Evolutionary conservation across 352 stramenopile genomes (phyloP), one percentile per base, ranked within the genome.

Genomic region (Chrysophaeum taylorii): DNA sequence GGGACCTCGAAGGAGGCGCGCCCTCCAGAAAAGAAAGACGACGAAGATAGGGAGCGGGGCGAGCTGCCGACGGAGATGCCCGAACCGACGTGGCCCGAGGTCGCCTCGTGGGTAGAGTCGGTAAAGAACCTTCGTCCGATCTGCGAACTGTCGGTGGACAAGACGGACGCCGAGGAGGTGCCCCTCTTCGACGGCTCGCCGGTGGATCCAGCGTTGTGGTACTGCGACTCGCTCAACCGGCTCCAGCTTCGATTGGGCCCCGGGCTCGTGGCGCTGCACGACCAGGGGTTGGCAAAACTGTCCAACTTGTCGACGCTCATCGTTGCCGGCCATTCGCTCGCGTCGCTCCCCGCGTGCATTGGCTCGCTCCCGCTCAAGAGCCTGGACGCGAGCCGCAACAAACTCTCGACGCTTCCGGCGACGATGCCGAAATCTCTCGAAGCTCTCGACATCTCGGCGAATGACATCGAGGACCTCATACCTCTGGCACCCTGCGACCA

Each of bases 161-260:
- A 67, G 25, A 52, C 68, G 0, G 23, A 38, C 21, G 16, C 33
- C 18, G 68, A 70, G 15, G 31, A 1, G 1, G 15, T 63, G 9
- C 52, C 29, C 25, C n/a, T 63, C 12, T 43, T n/a, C 27, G 57
- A 31, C 31, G 57, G 16, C 12, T 33, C 23, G 0, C 42, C 15
- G 16, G 50, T 74, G 14, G 71, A 76, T 48, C 71, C 71, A 1
- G 71, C 71, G 48, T 54, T 76, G 33, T 76, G 36, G 27, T 76
- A 71, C 35, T 52, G 68, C 33, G 53, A 48, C 31, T 50, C 53
- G 9, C 14, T 76, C 15, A 76, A 76, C 54, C 66, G 67, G 31
- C 67, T 76, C 0, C 7, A 43, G 2, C 37, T 76, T 7, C 36
- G 43, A 1, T 60, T 76, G 1, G 50, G 35, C 25, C 67, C 57